These are phyloP conservation scores for Phytophthora parvispora DNA, from an alignment of 352 stramenopile genomes.

Conservation along the genomic window DNA sequence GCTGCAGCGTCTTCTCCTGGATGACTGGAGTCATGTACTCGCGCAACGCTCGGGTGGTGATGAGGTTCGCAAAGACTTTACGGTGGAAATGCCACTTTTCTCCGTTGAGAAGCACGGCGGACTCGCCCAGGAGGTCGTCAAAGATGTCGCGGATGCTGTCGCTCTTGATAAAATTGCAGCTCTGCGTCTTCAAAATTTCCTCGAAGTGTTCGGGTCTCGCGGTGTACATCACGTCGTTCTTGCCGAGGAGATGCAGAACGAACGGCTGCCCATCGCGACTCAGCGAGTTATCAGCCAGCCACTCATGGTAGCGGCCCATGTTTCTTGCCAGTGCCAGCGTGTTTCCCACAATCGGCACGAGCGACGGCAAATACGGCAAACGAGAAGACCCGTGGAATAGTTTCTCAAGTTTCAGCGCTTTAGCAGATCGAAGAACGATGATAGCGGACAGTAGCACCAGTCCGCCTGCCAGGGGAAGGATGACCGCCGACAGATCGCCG, in stretches of 20 bases:
- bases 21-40: constrained; percentile 51
- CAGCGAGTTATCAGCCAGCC: neutral
- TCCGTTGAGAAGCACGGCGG: constrained; percentile 69
- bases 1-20: constrained; percentile 15
- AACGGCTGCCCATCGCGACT: constrained; percentile 9
- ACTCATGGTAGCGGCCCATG: constrained; percentile 1
- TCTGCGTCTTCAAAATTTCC: constrained; percentile 12
- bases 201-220: constrained; percentile 13
- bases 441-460: neutral
- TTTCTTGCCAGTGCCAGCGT: constrained; percentile 33
- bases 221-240: constrained; percentile 6
- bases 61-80: constrained; percentile 86
- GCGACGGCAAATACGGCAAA: constrained; percentile 60
- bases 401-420: neutral
- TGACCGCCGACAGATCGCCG: neutral
- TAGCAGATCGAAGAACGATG: neutral
- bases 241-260: constrained; percentile 8
- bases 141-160: constrained; percentile 10
- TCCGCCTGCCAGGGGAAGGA: neutral
- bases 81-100: constrained; percentile 67
- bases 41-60: constrained; percentile 57
- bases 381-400: neutral
- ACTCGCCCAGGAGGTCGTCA: constrained; percentile 60
- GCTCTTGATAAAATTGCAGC: constrained; percentile 9
- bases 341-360: constrained; percentile 49